A percentile compares a stretch with the other conserved stretches of the same genome.
Evolutionary conservation across 2,329 filamentous ascomycete species (phyloP).

Genomic region (Didymella arachidicola): DNA sequence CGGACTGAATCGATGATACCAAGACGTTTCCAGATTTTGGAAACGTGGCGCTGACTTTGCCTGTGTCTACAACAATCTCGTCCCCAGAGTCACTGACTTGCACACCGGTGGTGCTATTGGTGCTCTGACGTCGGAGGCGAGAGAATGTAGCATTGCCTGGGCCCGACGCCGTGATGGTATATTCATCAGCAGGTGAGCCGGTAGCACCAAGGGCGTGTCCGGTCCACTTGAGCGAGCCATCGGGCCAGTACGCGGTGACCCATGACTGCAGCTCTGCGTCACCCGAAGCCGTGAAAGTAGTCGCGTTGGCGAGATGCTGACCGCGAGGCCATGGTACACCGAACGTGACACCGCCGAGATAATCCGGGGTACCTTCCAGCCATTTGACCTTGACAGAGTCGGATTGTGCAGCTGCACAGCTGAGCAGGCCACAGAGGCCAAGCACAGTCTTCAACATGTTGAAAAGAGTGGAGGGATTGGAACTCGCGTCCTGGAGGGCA

Average conservation of each 20-base stretch:
- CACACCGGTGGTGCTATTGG: slow-evolving; percentile 31
- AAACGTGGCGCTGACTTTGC: slow-evolving; percentile 46
- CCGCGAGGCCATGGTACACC: slow-evolving; percentile 52
- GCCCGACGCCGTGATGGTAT: slow-evolving; percentile 52
- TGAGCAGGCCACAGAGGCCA: slow-evolving; percentile 28
- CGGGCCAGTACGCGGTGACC: slow-evolving; percentile 66
- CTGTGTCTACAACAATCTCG: slow-evolving; percentile 40
- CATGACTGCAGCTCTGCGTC: slow-evolving; percentile 59
- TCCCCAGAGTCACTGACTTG: slow-evolving; percentile 35
- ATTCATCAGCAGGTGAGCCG: slow-evolving; percentile 52
- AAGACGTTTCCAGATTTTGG: slow-evolving; percentile 43
- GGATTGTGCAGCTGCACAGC: slow-evolving; percentile 26
- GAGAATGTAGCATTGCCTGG: slow-evolving; percentile 27
- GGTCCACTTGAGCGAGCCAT: slow-evolving; percentile 69
- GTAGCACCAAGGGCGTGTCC: slow-evolving; percentile 62
- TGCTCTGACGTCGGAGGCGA: slow-evolving; percentile 24
- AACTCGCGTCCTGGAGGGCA: slow-evolving; percentile 7
- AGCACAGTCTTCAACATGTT: slow-evolving; percentile 28
- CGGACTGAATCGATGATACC: slow-evolving; percentile 41
- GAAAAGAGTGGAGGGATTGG: slow-evolving; percentile 15
- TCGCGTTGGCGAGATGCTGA: slow-evolving; percentile 48
- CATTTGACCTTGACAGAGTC: slow-evolving; percentile 42
- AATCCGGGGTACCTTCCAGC: slow-evolving; percentile 39
- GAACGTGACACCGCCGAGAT: slow-evolving; percentile 48
- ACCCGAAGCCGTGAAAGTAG: slow-evolving; percentile 44